These are phyloP conservation scores for Apiotrichum mycotoxinovorans DNA, from an alignment of 1,284 basidiomycete genomes.

Conservation along the genomic window DNA sequence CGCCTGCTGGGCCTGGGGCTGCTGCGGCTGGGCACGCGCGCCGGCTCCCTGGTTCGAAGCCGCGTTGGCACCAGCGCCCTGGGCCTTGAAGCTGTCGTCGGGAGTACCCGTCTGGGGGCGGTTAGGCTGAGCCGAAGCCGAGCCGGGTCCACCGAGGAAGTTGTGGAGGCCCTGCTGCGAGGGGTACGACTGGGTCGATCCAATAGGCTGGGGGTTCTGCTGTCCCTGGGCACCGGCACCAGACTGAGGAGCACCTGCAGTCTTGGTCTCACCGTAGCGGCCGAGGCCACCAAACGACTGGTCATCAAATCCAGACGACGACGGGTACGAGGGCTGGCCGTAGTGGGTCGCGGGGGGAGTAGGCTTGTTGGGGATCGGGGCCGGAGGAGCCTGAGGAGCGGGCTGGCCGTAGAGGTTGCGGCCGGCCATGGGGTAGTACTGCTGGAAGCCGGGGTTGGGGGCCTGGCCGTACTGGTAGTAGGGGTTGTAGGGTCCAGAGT, in stretches of 20 bases:
- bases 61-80: slow-evolving; percentile 12
- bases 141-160: slow-evolving; percentile 32
- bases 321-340: slow-evolving; percentile 40
- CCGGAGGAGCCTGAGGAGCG: slow-evolving; percentile 40
- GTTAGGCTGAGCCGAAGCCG: slow-evolving; percentile 17
- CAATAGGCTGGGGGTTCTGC: slow-evolving; percentile 22
- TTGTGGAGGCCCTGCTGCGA: slow-evolving; percentile 35
- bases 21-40: slow-evolving; percentile 23
- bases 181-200: slow-evolving; percentile 16
- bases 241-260: slow-evolving; percentile 13
- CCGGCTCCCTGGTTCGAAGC: slow-evolving; percentile 15
- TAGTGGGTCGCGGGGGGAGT: slow-evolving; percentile 33
- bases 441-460: slow-evolving; percentile 47
- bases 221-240: slow-evolving; percentile 15
- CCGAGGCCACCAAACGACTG: slow-evolving; percentile 34
- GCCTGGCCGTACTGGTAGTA: slow-evolving; percentile 51
- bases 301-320: slow-evolving; percentile 39
- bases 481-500: slow-evolving; percentile 50
- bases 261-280: slow-evolving; percentile 36
- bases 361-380: slow-evolving; percentile 43
- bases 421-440: slow-evolving; percentile 48
- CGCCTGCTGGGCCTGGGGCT: slow-evolving; percentile 25
- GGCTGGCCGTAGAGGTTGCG: slow-evolving; percentile 47
- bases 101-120: slow-evolving; percentile 37
- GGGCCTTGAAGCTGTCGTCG: slow-evolving; percentile 45